These are phyloP conservation scores for Geotrichum restrictum DNA, from an alignment of 1,139 yeast species.

Conservation along the genomic window DNA sequence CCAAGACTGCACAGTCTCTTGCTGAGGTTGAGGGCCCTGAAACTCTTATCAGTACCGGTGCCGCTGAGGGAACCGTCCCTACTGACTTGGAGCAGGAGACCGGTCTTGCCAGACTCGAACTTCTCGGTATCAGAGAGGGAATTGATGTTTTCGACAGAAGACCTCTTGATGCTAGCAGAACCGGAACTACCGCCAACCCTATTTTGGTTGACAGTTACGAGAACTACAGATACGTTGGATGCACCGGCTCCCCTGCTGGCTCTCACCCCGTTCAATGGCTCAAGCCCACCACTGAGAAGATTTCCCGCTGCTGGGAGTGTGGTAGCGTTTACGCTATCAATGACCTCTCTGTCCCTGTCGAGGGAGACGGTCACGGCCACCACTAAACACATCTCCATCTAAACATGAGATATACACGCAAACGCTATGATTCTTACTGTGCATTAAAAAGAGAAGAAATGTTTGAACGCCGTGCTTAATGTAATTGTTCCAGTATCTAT, in stretches of 20 bases:
- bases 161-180: constrained; percentile 83
- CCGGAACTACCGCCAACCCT: constrained; percentile 85
- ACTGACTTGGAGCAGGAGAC: constrained; percentile 95
- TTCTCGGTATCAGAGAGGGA: constrained; percentile 93
- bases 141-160: constrained; percentile 89
- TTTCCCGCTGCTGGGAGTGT: constrained; percentile 98
- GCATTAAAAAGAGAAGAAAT: background rate
- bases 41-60: constrained; percentile 88
- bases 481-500: constrained; percentile 1
- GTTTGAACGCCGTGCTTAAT: background rate
- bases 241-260: constrained; percentile 95
- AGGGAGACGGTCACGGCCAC: constrained; percentile 48
- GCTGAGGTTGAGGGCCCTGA: constrained; percentile 78
- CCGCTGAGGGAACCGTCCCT: constrained; percentile 77
- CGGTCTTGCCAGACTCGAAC: constrained; percentile 95
- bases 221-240: constrained; percentile 92
- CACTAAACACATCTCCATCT: constrained; percentile 22
- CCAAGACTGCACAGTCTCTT: constrained; percentile 62
- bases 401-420: too few relatives aligned
- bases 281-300: constrained; percentile 77
- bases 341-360: constrained; percentile 78
- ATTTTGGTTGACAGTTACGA: constrained; percentile 85
- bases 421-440: background rate
- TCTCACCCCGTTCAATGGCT: constrained; percentile 91
- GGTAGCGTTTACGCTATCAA: constrained; percentile 91